Evolutionary conservation across 768 basidiomycete genomes (phyloP).

Genomic region (Kwoniella sp.): DNA sequence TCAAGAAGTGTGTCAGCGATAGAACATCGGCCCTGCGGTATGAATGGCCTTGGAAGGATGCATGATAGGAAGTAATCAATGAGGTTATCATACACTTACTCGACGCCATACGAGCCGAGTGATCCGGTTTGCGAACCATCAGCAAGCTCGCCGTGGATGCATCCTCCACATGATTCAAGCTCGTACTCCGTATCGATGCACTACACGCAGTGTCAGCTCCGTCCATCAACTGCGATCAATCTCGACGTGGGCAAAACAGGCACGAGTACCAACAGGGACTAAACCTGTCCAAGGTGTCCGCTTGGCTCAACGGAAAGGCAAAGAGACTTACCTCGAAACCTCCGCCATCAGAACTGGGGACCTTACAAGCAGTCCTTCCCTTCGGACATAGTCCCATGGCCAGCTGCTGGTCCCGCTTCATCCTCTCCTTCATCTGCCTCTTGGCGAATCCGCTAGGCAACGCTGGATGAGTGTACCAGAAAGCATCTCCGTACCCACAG

Average conservation of each 20-base stretch:
- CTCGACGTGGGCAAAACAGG: too few species aligned
- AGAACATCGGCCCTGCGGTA: not conserved
- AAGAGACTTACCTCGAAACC: slow-evolving; percentile 8
- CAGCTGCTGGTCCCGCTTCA: not conserved
- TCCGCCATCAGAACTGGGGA: not conserved
- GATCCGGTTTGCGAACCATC: not conserved
- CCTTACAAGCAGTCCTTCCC: slow-evolving; percentile 2
- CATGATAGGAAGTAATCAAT: too few species aligned
- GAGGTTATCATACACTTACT: slow-evolving; percentile 1
- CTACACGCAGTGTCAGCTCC: not conserved
- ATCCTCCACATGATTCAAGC: slow-evolving; percentile 12
- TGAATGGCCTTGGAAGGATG: too few species aligned
- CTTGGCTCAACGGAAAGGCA: too few species aligned
- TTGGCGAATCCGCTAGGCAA: not conserved
- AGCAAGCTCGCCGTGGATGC: slow-evolving; percentile 1
- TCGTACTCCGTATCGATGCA: slow-evolving; percentile 7
- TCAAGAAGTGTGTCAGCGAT: not conserved
- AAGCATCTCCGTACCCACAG: slow-evolving; percentile 11
- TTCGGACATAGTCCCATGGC: not conserved
- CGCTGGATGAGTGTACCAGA: slow-evolving; percentile 11
- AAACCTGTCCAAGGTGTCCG: too few species aligned
- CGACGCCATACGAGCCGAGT: not conserved
- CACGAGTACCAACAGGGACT: too few species aligned
- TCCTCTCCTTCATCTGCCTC: not conserved
- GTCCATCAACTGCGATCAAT: not conserved